A percentile compares a stretch with the other conserved stretches of the same genome.
Conservation (phyloP, 331 rosid genomes). For the Pyrus hybrid region DNA sequence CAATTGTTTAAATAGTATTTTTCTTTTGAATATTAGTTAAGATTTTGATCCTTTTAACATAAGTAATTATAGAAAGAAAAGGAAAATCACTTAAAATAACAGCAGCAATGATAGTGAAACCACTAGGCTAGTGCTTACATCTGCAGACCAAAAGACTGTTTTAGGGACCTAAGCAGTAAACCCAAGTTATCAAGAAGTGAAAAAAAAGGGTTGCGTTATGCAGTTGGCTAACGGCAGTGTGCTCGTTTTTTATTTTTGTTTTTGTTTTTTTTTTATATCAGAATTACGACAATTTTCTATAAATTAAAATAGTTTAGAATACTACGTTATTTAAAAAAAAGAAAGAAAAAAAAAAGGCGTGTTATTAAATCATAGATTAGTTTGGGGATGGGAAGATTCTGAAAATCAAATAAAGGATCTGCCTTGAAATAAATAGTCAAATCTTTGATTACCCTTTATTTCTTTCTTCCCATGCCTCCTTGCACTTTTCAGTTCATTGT, state of each 20-base stretch:
- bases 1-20: constrained; percentile 1
- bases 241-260: too few species aligned
- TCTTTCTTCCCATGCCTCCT: constrained; percentile 19
- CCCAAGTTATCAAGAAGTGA: constrained; percentile 24
- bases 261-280: too few species aligned
- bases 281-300: too few species aligned
- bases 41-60: not conserved
- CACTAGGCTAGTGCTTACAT: not conserved
- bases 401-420: constrained; percentile 14
- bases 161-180: not conserved
- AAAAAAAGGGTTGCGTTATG: not conserved
- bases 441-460: constrained; percentile 15
- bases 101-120: constrained; percentile 1
- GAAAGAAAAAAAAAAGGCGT: not conserved
- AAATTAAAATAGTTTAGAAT: too few species aligned
- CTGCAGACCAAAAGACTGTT: not conserved
- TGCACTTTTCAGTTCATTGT: constrained; percentile 26
- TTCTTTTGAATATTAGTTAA: constrained; percentile 4
- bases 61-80: not conserved
- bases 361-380: constrained; percentile 1
- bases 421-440: constrained; percentile 9
- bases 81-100: not conserved
- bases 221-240: too few species aligned
- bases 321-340: too few species aligned
- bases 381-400: constrained; percentile 7